Conservation (phyloP, 2,329 filamentous ascomycete genomes). For the Diaporthe batatas region DNA sequence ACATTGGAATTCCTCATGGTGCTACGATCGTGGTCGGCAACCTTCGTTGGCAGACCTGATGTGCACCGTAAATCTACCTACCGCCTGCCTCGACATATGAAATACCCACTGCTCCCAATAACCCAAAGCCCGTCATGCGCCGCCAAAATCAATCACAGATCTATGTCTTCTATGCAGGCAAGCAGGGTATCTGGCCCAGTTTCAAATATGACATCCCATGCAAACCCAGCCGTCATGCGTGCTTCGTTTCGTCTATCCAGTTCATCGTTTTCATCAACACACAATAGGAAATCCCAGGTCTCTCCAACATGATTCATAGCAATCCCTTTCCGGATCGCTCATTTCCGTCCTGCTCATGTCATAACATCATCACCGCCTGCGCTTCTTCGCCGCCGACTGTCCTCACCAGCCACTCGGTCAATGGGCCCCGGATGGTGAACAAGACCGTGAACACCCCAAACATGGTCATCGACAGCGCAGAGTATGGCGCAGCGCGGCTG, state of each 20-base stretch:
- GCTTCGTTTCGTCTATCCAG: neutral
- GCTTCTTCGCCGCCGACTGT: slow-evolving; percentile 46
- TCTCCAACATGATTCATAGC: neutral
- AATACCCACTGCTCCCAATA: neutral
- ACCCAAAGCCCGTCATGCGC: neutral
- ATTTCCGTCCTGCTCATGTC: neutral
- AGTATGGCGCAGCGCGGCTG: slow-evolving; percentile 67
- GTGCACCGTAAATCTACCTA: neutral
- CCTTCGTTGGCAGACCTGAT: neutral
- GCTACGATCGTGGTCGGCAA: neutral
- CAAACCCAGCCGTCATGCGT: neutral
- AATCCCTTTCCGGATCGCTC: neutral
- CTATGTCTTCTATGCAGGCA: too few species aligned
- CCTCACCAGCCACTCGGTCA: slow-evolving; percentile 54
- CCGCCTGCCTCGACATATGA: neutral
- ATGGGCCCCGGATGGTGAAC: slow-evolving; percentile 63
- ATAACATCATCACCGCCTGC: slow-evolving; percentile 40
- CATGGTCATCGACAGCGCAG: slow-evolving; percentile 69
- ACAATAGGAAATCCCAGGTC: neutral
- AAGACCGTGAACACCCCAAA: slow-evolving; percentile 69
- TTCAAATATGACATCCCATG: neutral
- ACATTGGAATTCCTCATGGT: slow-evolving; percentile 1
- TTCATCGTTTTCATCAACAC: neutral
- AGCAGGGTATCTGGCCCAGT: slow-evolving; percentile 33
- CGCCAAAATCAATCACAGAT: neutral